These are phyloP conservation scores for Aspergillus sp. DNA, from an alignment of 2,329 filamentous ascomycete genomes.

Conservation along the genomic window DNA sequence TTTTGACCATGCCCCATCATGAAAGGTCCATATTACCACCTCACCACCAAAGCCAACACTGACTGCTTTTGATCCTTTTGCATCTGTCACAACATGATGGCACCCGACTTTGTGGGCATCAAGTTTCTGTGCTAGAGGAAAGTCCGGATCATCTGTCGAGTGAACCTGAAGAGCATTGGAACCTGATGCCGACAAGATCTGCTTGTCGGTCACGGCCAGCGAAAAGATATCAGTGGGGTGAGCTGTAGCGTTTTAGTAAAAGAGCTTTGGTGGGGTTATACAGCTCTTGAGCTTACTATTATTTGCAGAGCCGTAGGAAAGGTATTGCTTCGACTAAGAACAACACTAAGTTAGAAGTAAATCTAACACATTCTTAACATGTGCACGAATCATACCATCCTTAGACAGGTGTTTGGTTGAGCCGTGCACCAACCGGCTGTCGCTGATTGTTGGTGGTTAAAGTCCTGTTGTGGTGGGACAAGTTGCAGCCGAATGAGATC, in stretches of 20 bases:
- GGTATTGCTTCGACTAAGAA: conserved; percentile 91
- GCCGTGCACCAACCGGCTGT: not conserved
- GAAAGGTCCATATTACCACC: conserved; percentile 74
- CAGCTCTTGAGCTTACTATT: conserved; percentile 60
- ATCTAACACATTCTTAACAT: not conserved
- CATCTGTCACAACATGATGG: conserved; percentile 78
- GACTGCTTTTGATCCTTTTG: conserved; percentile 69
- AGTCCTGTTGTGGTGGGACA: conserved; percentile 5
- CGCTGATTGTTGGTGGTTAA: not conserved
- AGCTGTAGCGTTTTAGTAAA: conserved; percentile 52
- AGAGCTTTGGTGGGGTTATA: conserved; percentile 7
- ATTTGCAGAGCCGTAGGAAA: conserved; percentile 87
- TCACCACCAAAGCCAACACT: conserved; percentile 89
- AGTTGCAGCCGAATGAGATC: conserved; percentile 8
- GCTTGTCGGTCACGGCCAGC: conserved; percentile 70
- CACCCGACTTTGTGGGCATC: conserved; percentile 83
- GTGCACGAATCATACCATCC: conserved; percentile 5
- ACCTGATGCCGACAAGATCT: conserved; percentile 81
- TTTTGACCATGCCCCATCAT: conserved; percentile 56
- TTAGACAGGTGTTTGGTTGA: not conserved
- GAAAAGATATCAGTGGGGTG: conserved; percentile 84
- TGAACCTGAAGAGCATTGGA: conserved; percentile 79
- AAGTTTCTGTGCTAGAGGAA: conserved; percentile 77
- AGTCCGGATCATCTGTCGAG: conserved; percentile 68
- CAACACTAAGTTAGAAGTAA: conserved; percentile 1